Percentiles rank a stretch among this genome's conserved stretches.
Evolutionary conservation across 768 basidiomycete species (phyloP).

Genomic region (Tricholoma sp.): DNA sequence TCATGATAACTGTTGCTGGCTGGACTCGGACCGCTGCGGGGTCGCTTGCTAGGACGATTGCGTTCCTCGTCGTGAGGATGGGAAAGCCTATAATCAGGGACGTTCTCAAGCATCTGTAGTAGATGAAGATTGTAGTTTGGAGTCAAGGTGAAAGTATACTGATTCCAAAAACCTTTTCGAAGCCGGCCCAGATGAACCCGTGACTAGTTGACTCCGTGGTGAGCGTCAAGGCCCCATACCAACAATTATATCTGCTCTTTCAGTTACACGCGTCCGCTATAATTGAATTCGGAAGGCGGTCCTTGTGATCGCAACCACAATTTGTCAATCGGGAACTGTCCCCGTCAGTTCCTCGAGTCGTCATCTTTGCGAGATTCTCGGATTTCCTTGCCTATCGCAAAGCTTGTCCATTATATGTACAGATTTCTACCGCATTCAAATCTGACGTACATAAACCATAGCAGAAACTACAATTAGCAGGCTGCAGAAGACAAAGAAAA

Average conservation of each 20-base stretch:
- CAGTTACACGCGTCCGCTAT: background rate
- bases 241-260: background rate
- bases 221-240: background rate
- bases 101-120: conserved; percentile 18
- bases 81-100: conserved; percentile 11
- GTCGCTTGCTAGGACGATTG: conserved; percentile 4
- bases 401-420: background rate
- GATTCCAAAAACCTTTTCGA: conserved; percentile 4
- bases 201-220: background rate
- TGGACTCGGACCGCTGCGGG: background rate
- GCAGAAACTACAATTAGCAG: background rate
- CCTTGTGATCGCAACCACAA: background rate
- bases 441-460: background rate
- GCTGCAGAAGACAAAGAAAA: background rate
- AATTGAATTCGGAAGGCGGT: background rate
- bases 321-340: background rate
- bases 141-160: conserved; percentile 7
- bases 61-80: background rate
- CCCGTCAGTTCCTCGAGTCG: conserved; percentile 6
- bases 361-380: conserved; percentile 12
- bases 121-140: background rate
- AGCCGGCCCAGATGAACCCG: background rate
- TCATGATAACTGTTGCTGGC: background rate
- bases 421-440: background rate
- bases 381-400: conserved; percentile 8